phyloP scores from a whole-genome alignment of 495 filamentous ascomycete genomes.

The Aspergillus asperescens region DNA sequence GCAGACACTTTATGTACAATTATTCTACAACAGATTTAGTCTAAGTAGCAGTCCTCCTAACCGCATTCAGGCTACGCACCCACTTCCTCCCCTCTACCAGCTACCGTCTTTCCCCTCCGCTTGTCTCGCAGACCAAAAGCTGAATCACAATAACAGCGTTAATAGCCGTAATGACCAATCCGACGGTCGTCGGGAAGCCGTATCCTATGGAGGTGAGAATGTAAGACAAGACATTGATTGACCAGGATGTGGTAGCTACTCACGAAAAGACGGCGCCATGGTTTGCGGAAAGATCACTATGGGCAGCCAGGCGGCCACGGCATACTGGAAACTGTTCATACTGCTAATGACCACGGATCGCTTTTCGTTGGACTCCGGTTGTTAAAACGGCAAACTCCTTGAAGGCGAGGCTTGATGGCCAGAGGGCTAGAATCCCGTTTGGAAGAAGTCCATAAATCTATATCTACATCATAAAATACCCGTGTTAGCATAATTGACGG shows the following conservation, averaged over 20 bases:
- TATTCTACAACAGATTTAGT: too few relatives aligned
- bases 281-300: conserved; percentile 26
- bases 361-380: conserved; percentile 20
- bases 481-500: too few relatives aligned
- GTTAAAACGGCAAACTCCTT: conserved; percentile 24
- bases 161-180: neutral
- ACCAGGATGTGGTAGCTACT: neutral
- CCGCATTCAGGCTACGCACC: too few relatives aligned
- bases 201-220: neutral
- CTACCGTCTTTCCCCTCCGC: too few relatives aligned
- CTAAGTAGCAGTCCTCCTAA: too few relatives aligned
- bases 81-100: too few relatives aligned
- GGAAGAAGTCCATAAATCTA: conserved; percentile 22
- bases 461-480: too few relatives aligned
- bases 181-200: neutral
- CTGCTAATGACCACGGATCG: conserved; percentile 20
- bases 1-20: too few relatives aligned
- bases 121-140: too few relatives aligned
- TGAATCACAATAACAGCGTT: neutral
- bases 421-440: conserved; percentile 25
- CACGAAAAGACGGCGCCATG: conserved; percentile 9
- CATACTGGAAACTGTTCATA: conserved; percentile 25
- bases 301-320: conserved; percentile 27
- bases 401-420: conserved; percentile 18
- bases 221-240: neutral